A percentile compares a stretch with the other conserved stretches of the same genome.
Conservation (phyloP, 805 yeast genomes). For the Phaffomyces opuntiae region DNA sequence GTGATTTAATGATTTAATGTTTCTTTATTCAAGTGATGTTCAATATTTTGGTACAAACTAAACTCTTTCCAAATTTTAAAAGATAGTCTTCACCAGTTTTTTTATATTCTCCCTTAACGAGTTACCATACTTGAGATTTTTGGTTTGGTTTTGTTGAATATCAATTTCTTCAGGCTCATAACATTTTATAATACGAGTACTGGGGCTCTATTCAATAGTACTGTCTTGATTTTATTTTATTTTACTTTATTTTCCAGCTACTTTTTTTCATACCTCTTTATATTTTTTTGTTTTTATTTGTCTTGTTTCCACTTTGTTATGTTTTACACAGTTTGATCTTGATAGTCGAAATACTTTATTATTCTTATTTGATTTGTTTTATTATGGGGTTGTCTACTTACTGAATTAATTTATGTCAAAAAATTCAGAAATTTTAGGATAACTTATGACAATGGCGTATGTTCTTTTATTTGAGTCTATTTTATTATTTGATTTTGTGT, state of each 20-base stretch:
- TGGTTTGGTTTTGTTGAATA: background rate
- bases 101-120: no score
- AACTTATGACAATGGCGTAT: background rate
- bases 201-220: background rate
- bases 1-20: no score
- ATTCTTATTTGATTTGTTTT: background rate
- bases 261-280: background rate
- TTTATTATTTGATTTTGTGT: background rate
- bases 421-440: background rate
- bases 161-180: background rate
- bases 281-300: background rate
- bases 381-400: background rate
- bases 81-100: no score
- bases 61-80: no score
- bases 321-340: no score
- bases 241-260: background rate
- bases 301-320: background rate
- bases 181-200: no score
- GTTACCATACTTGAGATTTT: no score
- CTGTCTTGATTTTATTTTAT: background rate
- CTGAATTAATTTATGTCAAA: background rate
- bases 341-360: background rate
- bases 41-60: no score
- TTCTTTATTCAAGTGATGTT: no score
- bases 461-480: background rate